Percentiles rank a stretch among this genome's conserved stretches.
These are phyloP conservation scores for Cyamopsis tetragonoloba DNA, from an alignment of 306 rosid species.

Conservation along the genomic window DNA sequence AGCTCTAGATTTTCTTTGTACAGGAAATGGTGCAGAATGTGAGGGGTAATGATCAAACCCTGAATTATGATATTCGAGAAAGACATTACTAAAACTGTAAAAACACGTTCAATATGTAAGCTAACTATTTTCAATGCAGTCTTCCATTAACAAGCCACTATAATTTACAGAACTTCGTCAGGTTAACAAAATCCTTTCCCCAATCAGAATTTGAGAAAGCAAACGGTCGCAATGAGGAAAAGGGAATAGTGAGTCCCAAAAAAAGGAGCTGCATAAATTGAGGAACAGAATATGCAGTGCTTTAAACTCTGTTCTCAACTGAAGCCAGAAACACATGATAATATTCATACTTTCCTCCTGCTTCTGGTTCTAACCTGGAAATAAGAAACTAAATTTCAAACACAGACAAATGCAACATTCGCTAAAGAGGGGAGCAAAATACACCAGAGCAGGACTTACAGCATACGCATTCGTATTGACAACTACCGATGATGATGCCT, in stretches of 20 bases:
- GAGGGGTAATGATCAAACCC: no score
- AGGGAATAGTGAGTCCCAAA: not conserved
- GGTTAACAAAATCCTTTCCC: not conserved
- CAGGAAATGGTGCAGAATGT: no score
- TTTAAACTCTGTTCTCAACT: not conserved
- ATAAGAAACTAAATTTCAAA: constrained; percentile 16
- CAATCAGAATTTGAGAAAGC: not conserved
- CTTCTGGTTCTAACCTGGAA: constrained; percentile 35
- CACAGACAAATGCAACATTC: not conserved
- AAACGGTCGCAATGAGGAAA: not conserved
- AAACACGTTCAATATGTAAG: not conserved
- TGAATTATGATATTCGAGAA: no score
- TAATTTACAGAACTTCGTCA: constrained; percentile 18
- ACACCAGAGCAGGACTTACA: constrained; percentile 29
- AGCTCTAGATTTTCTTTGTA: no score
- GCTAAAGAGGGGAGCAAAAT: not conserved
- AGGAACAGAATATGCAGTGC: not conserved
- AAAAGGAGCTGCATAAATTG: not conserved
- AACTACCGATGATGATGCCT: constrained; percentile 46
- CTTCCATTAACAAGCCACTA: not conserved
- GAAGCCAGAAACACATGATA: not conserved
- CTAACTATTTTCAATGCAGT: not conserved
- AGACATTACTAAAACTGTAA: no score
- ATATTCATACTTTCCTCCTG: constrained; percentile 21
- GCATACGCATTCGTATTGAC: constrained; percentile 25